phyloP scores from a whole-genome alignment of 345 rosid genomes.

The Cardamine chenopodiifolia region DNA sequence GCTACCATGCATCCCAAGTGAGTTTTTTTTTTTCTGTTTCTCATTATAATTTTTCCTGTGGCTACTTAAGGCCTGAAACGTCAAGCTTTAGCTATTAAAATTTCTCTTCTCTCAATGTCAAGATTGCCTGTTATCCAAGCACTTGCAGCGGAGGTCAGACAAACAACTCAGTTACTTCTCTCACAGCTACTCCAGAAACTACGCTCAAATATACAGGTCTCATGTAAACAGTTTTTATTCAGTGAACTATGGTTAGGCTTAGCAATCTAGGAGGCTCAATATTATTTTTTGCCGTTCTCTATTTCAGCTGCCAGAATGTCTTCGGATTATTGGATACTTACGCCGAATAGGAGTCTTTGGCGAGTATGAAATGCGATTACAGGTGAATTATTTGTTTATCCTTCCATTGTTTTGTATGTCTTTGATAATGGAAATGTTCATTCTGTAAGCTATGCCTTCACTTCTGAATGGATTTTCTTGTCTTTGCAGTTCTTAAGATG shows the following conservation, averaged over 20 bases:
- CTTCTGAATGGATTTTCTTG: conserved; percentile 34
- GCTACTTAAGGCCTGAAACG: conserved; percentile 28
- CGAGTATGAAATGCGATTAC: conserved; percentile 94
- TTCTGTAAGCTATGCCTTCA: conserved; percentile 5
- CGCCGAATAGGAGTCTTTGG: conserved; percentile 91
- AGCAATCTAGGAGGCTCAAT: conserved; percentile 23
- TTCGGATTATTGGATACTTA: conserved; percentile 90
- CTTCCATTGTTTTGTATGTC: conserved; percentile 7
- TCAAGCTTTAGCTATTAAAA: conserved; percentile 30
- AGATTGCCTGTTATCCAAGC: conserved; percentile 92
- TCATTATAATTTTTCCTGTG: not conserved
- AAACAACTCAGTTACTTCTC: conserved; percentile 93
- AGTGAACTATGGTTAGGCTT: conserved; percentile 1
- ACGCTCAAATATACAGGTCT: conserved; percentile 91
- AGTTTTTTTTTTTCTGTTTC: conserved; percentile 46
- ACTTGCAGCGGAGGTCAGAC: conserved; percentile 84
- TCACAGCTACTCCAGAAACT: conserved; percentile 90
- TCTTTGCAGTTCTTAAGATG: conserved; percentile 88
- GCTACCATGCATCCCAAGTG: conserved; percentile 97
- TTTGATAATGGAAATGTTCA: not conserved
- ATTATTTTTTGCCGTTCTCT: conserved; percentile 17
- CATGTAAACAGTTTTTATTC: conserved; percentile 20
- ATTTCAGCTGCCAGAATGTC: conserved; percentile 91
- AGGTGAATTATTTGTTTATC: conserved; percentile 61
- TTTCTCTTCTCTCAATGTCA: conserved; percentile 26